Base-by-base conservation (phyloP, 352 stramenopile species). In the Globisporangium middletonii region DNA sequence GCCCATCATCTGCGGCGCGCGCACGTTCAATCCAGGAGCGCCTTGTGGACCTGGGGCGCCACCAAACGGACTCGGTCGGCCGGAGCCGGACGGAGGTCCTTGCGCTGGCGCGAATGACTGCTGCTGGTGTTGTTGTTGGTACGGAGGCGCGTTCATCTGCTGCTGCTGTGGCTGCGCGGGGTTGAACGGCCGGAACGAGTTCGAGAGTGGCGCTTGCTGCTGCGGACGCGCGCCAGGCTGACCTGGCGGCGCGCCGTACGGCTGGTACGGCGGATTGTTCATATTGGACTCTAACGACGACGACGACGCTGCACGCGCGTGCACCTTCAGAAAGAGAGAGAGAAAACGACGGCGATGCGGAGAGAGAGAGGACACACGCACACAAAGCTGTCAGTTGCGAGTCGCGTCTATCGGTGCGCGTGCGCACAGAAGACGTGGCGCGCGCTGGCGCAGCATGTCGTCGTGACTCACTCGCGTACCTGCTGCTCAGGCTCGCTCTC, bases 101-200 rank as follows among this genome's bases (percentile, higher is more conserved):
- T 73, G 64, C 43, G 49, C 55, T 27, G 54, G 57, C 13, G 43
- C 43, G 28, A 61, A 63, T 52, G 60, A 57, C 38, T 41, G 30
- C 38, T 61, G 57, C 2, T 63, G 62, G 2, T 53, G 45, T 65
- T 65, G 7, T 62, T 23, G 23, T 8, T 35, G 30, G 30, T 35
- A 35, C 46, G 67, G 43, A 50, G 72, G 72, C 44, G 71, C 55
- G 49, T 77, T 75, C 49, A 63, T 45, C 26, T 42, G 72, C 28
- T 72, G 69, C 50, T 66, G 47, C 41, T 69, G 62, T 41, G 41
- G 55, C 53, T 69, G 53, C 26, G 62, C 74, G 3, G 82, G 75
- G 63, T 91, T 89, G 50, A 91, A 89, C 48, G 76, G 78, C 19
- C 78, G 77, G 59, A 88, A 90, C 0, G 75, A 68, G 55, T 67